Percentiles rank a stretch among this genome's conserved stretches.
phyloP scores from a whole-genome alignment of 106 monocot species.

The Platanthera guangdongensis region DNA sequence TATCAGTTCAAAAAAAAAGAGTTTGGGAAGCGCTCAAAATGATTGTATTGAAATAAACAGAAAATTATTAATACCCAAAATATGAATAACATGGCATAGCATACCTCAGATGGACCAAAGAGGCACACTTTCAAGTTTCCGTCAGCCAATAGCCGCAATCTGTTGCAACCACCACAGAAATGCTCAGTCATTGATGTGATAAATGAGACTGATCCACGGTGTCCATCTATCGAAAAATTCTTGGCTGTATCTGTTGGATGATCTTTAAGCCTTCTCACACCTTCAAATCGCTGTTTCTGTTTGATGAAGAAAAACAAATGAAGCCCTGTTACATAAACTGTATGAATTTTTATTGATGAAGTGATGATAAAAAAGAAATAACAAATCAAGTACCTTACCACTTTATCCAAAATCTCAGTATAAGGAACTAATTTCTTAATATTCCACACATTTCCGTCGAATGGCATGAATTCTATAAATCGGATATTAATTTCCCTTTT shows the following conservation, averaged over 20 bases:
- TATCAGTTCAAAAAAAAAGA: too few species aligned
- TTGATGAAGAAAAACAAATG: background rate
- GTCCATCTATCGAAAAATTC: conserved; percentile 84
- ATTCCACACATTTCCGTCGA: conserved; percentile 99
- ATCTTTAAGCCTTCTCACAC: conserved; percentile 63
- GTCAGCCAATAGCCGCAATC: conserved; percentile 90
- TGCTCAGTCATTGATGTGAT: conserved; percentile 98
- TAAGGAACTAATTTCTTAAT: conserved; percentile 89
- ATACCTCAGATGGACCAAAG: conserved; percentile 99
- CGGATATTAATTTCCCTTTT: conserved; percentile 88
- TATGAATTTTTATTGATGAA: conserved; percentile 2
- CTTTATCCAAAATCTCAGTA: conserved; percentile 96
- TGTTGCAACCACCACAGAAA: conserved; percentile 96
- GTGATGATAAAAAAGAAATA: conserved; percentile 5
- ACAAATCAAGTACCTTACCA: conserved; percentile 77
- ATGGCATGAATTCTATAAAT: conserved; percentile 99
- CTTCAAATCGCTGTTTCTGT: conserved; percentile 42
- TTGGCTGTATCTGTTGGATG: conserved; percentile 82
- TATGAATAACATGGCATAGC: background rate
- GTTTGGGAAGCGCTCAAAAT: too few species aligned
- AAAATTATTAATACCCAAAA: too few species aligned
- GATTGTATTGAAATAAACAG: too few species aligned
- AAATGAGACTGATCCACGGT: conserved; percentile 80
- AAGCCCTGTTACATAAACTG: background rate
- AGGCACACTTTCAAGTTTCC: conserved; percentile 99